A percentile compares a stretch with the other conserved stretches of the same genome.
phyloP scores from a whole-genome alignment of 2,329 filamentous ascomycete species.

The Talaromyces marneffei region DNA sequence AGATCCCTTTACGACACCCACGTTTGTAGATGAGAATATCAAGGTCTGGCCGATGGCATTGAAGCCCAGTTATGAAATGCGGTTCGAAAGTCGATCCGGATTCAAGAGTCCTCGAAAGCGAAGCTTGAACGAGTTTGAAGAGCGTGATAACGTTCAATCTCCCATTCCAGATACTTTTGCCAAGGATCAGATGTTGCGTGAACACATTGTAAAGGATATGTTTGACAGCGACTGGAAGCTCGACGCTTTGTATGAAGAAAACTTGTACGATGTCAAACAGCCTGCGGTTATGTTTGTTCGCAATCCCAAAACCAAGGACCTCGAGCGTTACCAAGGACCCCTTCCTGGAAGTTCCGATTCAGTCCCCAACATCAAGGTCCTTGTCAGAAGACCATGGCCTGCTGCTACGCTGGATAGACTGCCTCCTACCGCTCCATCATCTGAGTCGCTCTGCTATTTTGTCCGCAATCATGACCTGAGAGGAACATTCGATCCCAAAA shows the following conservation, averaged over 20 bases:
- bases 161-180: conserved; percentile 20
- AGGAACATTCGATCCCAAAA: conserved; percentile 69
- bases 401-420: conserved; percentile 59
- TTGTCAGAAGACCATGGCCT: conserved; percentile 74
- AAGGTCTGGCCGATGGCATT: conserved; percentile 79
- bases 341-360: conserved; percentile 47
- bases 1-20: conserved; percentile 47
- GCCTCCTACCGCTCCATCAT: conserved; percentile 61
- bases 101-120: conserved; percentile 40
- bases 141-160: conserved; percentile 15
- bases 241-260: conserved; percentile 63
- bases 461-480: conserved; percentile 69
- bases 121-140: conserved; percentile 46
- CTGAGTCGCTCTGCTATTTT: conserved; percentile 76
- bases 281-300: conserved; percentile 67
- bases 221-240: conserved; percentile 70
- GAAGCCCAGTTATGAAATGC: conserved; percentile 16
- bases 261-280: conserved; percentile 59
- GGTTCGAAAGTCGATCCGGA: conserved; percentile 20
- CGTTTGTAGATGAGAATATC: conserved; percentile 70
- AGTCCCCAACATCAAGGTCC: conserved; percentile 62
- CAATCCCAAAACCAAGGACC: conserved; percentile 54
- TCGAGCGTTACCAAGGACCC: conserved; percentile 67
- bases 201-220: conserved; percentile 65
- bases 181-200: conserved; percentile 48